phyloP scores from a whole-genome alignment of 768 basidiomycete species.

The Leccinum subgranulosum region DNA sequence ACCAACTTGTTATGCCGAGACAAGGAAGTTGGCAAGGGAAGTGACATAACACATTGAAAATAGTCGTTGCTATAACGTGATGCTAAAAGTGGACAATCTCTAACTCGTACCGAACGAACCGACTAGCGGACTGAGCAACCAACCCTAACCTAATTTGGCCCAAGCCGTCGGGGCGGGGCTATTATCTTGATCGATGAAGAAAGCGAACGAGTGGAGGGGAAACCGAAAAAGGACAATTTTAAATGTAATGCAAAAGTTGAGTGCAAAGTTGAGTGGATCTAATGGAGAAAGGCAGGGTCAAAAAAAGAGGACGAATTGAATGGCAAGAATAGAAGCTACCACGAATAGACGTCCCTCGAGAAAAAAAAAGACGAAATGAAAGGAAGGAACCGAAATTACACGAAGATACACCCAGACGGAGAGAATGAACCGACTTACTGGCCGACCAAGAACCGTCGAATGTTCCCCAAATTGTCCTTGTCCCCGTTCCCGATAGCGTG shows the following conservation, averaged over 20 bases:
- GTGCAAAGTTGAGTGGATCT: not conserved
- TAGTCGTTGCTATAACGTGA: not conserved
- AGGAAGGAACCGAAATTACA: not conserved
- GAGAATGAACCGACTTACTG: not conserved
- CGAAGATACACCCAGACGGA: not conserved
- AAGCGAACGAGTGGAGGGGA: not conserved
- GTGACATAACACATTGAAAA: not conserved
- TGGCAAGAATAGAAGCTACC: not conserved
- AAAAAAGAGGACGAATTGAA: not conserved
- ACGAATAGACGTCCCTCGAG: not conserved
- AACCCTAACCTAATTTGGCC: not conserved
- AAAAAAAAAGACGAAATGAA: not conserved
- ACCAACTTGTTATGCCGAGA: not conserved
- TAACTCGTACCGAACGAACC: not conserved
- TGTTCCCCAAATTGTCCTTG: not conserved
- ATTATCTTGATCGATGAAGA: not conserved
- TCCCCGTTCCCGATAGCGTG: not conserved
- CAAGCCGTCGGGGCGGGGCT: not conserved
- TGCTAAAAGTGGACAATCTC: not conserved
- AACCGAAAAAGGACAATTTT: not conserved
- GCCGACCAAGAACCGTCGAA: not conserved
- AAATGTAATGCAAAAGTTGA: not conserved
- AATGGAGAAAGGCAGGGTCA: not conserved
- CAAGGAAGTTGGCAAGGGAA: not conserved
- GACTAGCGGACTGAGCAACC: not conserved